Evolutionary conservation across 208 protist species (phyloP).

Genomic region (Acanthamoeba culbertsoni): DNA sequence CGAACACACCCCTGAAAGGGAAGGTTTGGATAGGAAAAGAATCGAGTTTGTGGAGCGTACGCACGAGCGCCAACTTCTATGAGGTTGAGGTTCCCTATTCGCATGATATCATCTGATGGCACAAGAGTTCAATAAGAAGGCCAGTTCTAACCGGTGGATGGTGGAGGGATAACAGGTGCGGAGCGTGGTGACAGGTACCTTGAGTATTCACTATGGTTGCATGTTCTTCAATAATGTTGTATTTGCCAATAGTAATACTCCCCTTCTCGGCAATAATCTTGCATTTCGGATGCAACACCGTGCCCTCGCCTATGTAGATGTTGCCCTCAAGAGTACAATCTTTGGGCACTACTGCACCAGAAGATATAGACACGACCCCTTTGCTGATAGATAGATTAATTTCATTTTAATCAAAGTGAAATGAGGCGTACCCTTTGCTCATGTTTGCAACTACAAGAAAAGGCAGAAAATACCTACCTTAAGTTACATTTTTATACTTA

Average conservation of each 20-base stretch:
- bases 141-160: no score
- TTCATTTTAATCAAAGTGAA: not conserved
- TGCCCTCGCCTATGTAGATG: slow-evolving; percentile 17
- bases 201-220: not conserved
- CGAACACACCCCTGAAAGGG: not conserved
- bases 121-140: not conserved
- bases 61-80: slow-evolving; percentile 42
- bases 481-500: no score
- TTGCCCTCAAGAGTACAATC: not conserved
- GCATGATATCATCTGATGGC: not conserved
- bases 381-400: not conserved
- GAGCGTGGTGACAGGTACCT: not conserved
- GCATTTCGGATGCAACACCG: slow-evolving; percentile 4
- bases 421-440: not conserved
- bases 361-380: not conserved
- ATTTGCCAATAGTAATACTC: not conserved
- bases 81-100: slow-evolving; percentile 11
- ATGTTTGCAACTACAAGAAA: not conserved
- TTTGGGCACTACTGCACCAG: not conserved
- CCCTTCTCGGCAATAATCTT: slow-evolving; percentile 18
- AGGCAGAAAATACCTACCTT: not conserved
- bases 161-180: not conserved
- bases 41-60: not conserved
- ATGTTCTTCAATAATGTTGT: slow-evolving; percentile 34
- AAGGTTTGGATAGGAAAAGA: not conserved